These are phyloP conservation scores for Salmacisia buchloeana DNA, from an alignment of 1,284 basidiomycete species.

Conservation along the genomic window DNA sequence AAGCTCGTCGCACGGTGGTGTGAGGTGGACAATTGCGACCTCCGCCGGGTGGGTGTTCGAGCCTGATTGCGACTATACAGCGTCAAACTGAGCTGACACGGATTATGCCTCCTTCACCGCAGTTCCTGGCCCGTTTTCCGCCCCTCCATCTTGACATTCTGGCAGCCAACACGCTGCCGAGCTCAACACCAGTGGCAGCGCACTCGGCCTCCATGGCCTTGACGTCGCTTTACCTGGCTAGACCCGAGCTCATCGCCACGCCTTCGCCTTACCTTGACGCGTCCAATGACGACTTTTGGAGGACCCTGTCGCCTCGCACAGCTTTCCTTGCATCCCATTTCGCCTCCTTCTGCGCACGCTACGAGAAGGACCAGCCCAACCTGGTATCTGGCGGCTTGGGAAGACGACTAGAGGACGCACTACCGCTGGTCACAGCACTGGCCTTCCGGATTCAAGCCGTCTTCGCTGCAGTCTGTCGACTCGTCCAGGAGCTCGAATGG, in stretches of 20 bases:
- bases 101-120: conserved; percentile 54
- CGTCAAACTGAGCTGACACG: background rate
- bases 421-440: conserved; percentile 84
- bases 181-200: background rate
- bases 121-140: conserved; percentile 8
- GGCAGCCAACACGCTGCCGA: background rate
- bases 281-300: conserved; percentile 68
- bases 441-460: conserved; percentile 71
- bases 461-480: background rate
- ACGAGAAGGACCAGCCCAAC: background rate
- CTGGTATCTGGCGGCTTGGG: conserved; percentile 36
- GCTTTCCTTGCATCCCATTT: conserved; percentile 79
- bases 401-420: conserved; percentile 64
- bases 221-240: background rate
- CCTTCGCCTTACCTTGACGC: conserved; percentile 1
- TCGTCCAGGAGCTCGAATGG: conserved; percentile 1
- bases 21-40: conserved; percentile 32
- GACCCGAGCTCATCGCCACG: background rate
- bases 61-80: background rate
- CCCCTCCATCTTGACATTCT: background rate
- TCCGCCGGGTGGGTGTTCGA: conserved; percentile 16
- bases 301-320: conserved; percentile 68
- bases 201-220: background rate
- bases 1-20: conserved; percentile 53
- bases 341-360: conserved; percentile 64